Conservation (phyloP, 768 basidiomycete species). For the Boletales sp. region DNA sequence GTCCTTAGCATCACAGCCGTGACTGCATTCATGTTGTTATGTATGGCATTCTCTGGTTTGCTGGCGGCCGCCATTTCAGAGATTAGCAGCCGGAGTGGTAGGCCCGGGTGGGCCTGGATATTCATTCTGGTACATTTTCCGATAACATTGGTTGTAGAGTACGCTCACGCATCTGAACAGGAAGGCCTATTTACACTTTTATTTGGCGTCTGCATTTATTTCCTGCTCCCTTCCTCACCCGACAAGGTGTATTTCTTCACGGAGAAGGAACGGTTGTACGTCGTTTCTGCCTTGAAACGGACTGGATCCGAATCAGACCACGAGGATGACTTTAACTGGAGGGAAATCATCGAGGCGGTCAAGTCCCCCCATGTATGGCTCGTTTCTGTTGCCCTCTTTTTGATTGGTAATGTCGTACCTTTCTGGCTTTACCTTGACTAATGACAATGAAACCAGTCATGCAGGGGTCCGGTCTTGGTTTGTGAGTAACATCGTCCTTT, state of each 20-base stretch:
- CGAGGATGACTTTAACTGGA: conserved; percentile 53
- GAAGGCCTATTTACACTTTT: conserved; percentile 63
- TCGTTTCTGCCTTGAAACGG: conserved; percentile 26
- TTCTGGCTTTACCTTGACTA: not conserved
- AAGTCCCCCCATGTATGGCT: conserved; percentile 55
- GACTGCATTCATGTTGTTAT: conserved; percentile 43
- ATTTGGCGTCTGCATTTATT: conserved; percentile 50
- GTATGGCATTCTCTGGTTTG: conserved; percentile 60
- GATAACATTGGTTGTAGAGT: not conserved
- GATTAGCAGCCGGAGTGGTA: conserved; percentile 49
- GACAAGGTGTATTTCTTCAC: conserved; percentile 47
- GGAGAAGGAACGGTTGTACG: conserved; percentile 46
- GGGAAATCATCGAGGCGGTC: conserved; percentile 46
- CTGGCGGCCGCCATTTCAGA: conserved; percentile 55
- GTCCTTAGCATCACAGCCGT: conserved; percentile 34
- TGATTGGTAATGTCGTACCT: conserved; percentile 40
- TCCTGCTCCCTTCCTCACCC: conserved; percentile 45
- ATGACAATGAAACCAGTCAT: conserved; percentile 8
- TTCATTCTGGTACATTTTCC: conserved; percentile 42
- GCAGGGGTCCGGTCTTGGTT: conserved; percentile 8
- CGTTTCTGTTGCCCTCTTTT: conserved; percentile 47
- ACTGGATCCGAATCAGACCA: conserved; percentile 33
- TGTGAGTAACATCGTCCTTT: conserved; percentile 20
- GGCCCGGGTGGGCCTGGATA: conserved; percentile 61
- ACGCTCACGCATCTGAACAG: conserved; percentile 10